Evolutionary conservation across 2,329 filamentous ascomycete species (phyloP).

Genomic region (Stachybotrys chartarum): DNA sequence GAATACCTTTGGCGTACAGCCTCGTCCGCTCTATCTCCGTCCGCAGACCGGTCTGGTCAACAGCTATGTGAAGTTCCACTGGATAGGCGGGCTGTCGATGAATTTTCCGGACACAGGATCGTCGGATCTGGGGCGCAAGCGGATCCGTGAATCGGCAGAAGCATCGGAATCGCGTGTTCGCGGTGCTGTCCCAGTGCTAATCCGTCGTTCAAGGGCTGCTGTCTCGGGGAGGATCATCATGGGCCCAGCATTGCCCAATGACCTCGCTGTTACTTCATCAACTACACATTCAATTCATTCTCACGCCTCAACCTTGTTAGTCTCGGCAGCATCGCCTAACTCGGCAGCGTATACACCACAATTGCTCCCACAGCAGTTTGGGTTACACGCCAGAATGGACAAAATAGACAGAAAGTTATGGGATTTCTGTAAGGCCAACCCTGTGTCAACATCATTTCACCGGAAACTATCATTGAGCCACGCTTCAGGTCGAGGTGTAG

Average conservation of each 20-base stretch:
- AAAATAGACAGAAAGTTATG: conserved; percentile 23
- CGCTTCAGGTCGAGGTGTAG: neutral
- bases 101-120: neutral
- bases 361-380: conserved; percentile 21
- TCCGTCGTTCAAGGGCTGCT: neutral
- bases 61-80: conserved; percentile 30
- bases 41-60: conserved; percentile 27
- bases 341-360: conserved; percentile 7
- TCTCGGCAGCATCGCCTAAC: conserved; percentile 1
- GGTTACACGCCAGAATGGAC: conserved; percentile 24
- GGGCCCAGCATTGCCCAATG: neutral
- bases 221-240: neutral
- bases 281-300: neutral
- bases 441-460: neutral
- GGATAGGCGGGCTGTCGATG: conserved; percentile 12
- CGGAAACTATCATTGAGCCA: neutral
- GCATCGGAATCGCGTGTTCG: neutral
- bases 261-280: neutral
- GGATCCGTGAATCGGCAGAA: neutral
- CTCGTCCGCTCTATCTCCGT: conserved; percentile 16
- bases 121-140: neutral
- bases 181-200: neutral
- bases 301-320: neutral
- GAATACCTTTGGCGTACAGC: conserved; percentile 17
- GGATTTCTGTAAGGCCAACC: conserved; percentile 24